Evolutionary conservation across 2,329 filamentous ascomycete species (phyloP), one percentile per base, ranked within the genome.

Genomic region (Lachnum nothofagi): DNA sequence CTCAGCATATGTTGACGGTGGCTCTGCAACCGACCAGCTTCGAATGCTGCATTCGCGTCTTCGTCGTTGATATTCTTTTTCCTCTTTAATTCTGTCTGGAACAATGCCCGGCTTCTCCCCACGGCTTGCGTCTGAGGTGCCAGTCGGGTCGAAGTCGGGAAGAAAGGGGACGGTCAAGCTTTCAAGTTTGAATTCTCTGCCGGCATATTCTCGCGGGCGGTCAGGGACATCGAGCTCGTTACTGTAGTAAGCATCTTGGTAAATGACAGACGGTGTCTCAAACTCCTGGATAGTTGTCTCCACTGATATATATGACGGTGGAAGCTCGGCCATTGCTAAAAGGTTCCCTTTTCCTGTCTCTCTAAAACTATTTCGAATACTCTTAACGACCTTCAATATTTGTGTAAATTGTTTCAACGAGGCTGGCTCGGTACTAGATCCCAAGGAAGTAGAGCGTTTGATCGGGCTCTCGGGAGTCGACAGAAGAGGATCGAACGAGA

Each of bases 241-340:
- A 58, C 90, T 87, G 64, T 95, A 97, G 61, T 85, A 91, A 0
- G 91, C 84, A 63, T 90, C 83, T 65, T 90, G 87, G 55, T 95
- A 94, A 42, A 96, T 77, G 12, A 86, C 77, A 49, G 83, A 74
- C 0, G 86, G 85, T 7, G 82, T 68, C 10, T 75, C 75, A 49
- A 74, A 67, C n/a, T 72, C 64, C 57, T 74, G 67, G 65, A 89
- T 75, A 0, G 81, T 85, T 1, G 70, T 69, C 2, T 70, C 62
- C 1, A 89, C 71, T 58, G 73, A 76, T 38, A 71, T 54, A 39
- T 49, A 49, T 1, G 67, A 63, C 2, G 76, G 76, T 23, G 76
- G 72, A 3, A 66, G 44, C 19, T 56, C 53, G 6, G 59, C 57
- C 42, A 60, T 38, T 69, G 71, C 43, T 68, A 67, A 22, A 68